These are phyloP conservation scores for Papilionanthe hybrid DNA, from an alignment of 116 monocot genomes.

Conservation along the genomic window DNA sequence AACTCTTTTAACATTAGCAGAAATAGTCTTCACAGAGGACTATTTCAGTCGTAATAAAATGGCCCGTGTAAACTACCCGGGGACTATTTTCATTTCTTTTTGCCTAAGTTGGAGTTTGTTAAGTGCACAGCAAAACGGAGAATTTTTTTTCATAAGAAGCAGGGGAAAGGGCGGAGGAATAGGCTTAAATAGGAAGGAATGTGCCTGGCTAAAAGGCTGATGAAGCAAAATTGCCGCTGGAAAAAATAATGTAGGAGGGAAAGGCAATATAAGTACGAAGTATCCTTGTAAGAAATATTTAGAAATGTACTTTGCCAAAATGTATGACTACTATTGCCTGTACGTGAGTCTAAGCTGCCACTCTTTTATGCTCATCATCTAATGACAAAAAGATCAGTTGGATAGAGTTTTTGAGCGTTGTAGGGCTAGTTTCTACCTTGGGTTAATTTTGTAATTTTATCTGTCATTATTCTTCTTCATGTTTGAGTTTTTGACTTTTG, in stretches of 20 bases:
- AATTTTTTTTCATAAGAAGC: neutral
- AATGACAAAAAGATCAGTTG: neutral
- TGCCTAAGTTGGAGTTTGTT: neutral
- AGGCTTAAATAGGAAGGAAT: neutral
- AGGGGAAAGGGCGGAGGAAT: neutral
- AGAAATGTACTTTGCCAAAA: neutral
- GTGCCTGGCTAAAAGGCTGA: neutral
- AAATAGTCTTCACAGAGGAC: no score
- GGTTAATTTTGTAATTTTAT: neutral
- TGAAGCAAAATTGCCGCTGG: neutral
- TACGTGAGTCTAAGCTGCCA: neutral
- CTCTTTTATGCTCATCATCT: neutral
- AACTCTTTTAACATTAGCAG: no score
- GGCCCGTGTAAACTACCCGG: no score
- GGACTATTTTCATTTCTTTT: no score
- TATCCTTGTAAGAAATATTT: neutral
- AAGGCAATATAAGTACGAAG: neutral
- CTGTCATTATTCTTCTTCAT: neutral
- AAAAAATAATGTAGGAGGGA: neutral
- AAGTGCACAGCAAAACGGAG: neutral
- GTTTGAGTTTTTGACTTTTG: neutral
- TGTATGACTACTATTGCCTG: neutral
- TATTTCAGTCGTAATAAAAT: no score
- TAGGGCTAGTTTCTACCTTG: neutral
- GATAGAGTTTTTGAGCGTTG: neutral